Conservation (phyloP, 176 grass and related monocot genomes). For the Elymus sibiricus region DNA sequence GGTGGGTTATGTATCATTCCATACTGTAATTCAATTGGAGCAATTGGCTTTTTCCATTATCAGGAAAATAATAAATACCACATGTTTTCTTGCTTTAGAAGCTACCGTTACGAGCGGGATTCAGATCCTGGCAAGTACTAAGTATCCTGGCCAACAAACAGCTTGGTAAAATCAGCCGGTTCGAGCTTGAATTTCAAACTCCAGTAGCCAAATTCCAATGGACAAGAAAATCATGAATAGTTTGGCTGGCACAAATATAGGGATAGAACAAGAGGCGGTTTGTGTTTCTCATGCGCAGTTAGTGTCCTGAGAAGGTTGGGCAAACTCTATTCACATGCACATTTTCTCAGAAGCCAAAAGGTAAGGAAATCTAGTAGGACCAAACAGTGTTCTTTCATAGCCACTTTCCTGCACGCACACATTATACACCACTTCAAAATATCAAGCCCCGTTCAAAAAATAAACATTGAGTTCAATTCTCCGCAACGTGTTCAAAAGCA, state of each 20-base stretch:
- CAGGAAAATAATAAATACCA: background rate
- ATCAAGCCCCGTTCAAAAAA: background rate
- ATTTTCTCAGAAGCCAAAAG: background rate
- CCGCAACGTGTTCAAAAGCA: background rate
- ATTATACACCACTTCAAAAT: background rate
- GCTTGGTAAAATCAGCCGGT: background rate
- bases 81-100: conserved; percentile 10
- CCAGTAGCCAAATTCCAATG: background rate
- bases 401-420: background rate
- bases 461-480: background rate
- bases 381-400: background rate
- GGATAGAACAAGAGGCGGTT: background rate
- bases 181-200: background rate
- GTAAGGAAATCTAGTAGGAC: background rate
- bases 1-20: background rate
- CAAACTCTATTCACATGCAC: background rate
- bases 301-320: background rate
- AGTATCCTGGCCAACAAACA: background rate
- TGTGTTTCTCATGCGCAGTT: background rate
- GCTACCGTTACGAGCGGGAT: background rate
- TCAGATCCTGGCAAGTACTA: background rate
- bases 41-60: background rate
- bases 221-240: background rate
- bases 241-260: background rate
- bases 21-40: background rate